Percentiles rank a stretch among this genome's conserved stretches.
phyloP scores from a whole-genome alignment of 2,329 filamentous ascomycete species.

The Cordyceps pruinosa region DNA sequence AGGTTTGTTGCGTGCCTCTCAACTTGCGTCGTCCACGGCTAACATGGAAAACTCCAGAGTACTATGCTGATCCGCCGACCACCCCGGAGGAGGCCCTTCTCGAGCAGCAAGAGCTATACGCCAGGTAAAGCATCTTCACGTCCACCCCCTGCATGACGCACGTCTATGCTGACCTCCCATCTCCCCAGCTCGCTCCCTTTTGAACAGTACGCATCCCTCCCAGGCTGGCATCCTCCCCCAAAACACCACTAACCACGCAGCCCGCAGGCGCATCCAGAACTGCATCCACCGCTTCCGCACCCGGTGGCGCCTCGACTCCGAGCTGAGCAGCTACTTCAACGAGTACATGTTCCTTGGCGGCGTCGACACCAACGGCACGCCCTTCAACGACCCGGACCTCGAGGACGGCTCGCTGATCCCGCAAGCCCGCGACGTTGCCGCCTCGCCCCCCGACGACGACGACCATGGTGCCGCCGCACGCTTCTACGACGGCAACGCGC shows the following conservation, averaged over 20 bases:
- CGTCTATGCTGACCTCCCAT: not conserved
- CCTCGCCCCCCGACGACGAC: not conserved
- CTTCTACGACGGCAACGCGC: slow-evolving; percentile 45
- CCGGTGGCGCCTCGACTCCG: slow-evolving; percentile 64
- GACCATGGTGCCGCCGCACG: slow-evolving; percentile 33
- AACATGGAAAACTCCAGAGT: slow-evolving; percentile 45
- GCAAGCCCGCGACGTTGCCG: not conserved
- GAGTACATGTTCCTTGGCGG: slow-evolving; percentile 82
- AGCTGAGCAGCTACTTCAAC: slow-evolving; percentile 59
- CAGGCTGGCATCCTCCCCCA: too few relatives aligned
- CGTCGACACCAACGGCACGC: slow-evolving; percentile 50
- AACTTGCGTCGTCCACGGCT: not conserved
- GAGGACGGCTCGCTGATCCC: slow-evolving; percentile 49
- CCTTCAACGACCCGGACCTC: slow-evolving; percentile 55
- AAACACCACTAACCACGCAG: not conserved
- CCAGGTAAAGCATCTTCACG: slow-evolving; percentile 40
- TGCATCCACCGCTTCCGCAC: slow-evolving; percentile 77
- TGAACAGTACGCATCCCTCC: not conserved
- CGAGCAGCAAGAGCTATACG: slow-evolving; percentile 61
- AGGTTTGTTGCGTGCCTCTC: not conserved
- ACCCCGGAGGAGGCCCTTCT: slow-evolving; percentile 61
- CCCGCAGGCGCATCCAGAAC: slow-evolving; percentile 65
- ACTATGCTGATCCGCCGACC: slow-evolving; percentile 71
- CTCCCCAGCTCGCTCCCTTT: not conserved
- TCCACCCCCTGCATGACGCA: not conserved